phyloP scores from a whole-genome alignment of 805 yeast species.

The Zygotorulaspora chibaensis region DNA sequence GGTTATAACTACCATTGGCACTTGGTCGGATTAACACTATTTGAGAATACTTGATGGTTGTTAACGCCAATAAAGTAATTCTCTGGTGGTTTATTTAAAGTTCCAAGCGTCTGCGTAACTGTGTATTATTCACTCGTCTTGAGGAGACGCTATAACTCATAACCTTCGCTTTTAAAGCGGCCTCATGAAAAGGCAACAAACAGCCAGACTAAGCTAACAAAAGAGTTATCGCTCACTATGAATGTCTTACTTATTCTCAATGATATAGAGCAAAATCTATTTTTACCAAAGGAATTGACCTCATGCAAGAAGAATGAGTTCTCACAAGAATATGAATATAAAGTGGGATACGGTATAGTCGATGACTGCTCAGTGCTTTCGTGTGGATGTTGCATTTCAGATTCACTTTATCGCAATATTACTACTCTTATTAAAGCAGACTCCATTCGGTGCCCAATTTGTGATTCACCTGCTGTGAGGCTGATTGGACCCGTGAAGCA shows the following conservation, averaged over 20 bases:
- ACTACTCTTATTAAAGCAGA: conserved; percentile 4
- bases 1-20: too few relatives aligned
- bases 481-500: conserved; percentile 36
- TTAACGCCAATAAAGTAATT: too few relatives aligned
- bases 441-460: conserved; percentile 36
- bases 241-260: conserved; percentile 13
- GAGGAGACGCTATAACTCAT: too few relatives aligned
- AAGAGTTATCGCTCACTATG: not conserved
- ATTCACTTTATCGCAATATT: conserved; percentile 17
- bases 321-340: conserved; percentile 15
- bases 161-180: not conserved
- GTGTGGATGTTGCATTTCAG: conserved; percentile 30
- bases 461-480: conserved; percentile 23
- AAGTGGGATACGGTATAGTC: conserved; percentile 24
- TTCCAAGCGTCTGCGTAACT: too few relatives aligned
- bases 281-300: conserved; percentile 24
- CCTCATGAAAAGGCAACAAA: not conserved
- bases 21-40: too few relatives aligned
- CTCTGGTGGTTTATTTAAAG: too few relatives aligned
- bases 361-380: conserved; percentile 26
- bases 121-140: too few relatives aligned
- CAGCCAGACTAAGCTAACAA: not conserved
- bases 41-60: too few relatives aligned
- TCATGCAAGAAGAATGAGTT: conserved; percentile 15
- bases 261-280: conserved; percentile 26